Base-by-base conservation (phyloP, 2,329 filamentous ascomycete genomes). In the Macroventuria anomochaeta region DNA sequence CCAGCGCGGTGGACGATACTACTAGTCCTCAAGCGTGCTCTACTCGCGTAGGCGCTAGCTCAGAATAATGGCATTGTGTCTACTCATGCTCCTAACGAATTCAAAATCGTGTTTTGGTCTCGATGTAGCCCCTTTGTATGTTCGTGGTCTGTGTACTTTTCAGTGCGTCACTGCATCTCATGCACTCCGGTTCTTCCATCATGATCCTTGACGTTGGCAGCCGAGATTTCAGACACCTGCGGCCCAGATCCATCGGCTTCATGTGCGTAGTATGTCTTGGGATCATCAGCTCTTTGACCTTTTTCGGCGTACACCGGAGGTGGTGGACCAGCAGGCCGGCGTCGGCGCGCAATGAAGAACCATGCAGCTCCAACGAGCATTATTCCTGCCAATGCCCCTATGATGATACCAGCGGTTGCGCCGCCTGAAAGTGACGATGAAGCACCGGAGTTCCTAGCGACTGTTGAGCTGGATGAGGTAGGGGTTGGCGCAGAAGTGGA, bases 201-300 rank as follows among this genome's bases (percentile, higher is more conserved):
- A 12, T 48, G 37, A 20, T 53, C 43, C 17, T 42, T 48, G 8
- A 10, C 25, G 7, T 53, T 43, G 5, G 38, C 43, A 15, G 48
- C 48, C 13, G 48, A 40, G 15, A 52, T 21, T 11, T 52, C 48
- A 7, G 40, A 39, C 12, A 52, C 34, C 15, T 52, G 48, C 17
- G 21, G 28, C 2, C 21, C 34, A 15, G 5, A 7, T 17, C 34
- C 48, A 28, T 52, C 48, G 5, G 48, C 48, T 26, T 52, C 41
- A 21, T 40, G 17, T 6, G 48, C 41, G 13, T 40, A 46, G 7
- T 23, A 26, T 6, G 3, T 25, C 28, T 52, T 46, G 7, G 40
- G 17, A 3, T 8, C 15, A 1, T 28, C 34, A 13, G 7, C 8
- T 7, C 1, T 7, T n/a, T 44, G 12, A 7, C 10, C 28, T 40